Base-by-base conservation (phyloP, 768 basidiomycete species). In the Leccinum imitatum region DNA sequence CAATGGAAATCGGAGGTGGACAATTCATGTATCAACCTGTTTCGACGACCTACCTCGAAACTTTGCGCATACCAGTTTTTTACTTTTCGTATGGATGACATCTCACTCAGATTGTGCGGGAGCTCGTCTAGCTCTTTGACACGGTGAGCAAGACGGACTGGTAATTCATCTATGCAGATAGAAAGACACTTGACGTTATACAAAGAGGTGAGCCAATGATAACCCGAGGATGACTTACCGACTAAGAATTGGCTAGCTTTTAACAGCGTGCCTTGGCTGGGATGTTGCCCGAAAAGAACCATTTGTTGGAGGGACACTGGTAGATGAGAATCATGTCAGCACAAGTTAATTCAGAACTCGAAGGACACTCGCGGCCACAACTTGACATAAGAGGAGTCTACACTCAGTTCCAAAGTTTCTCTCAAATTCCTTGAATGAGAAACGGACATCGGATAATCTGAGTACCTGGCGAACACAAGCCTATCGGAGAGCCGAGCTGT, bases 11-110 rank as follows among this genome's bases (percentile, higher is more conserved):
- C 19, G 35, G 19, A 39, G 15, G 21, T 17, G 35, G 15, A 35
- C 17, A n/a, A 14, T 25, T 9, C 6, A 31, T 52, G 39, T 1
- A 10, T 4, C 31, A 19, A 11, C 0, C 14, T 14, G 14, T 47
- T 11, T 19, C n/a, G 17, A 46, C 31, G 33, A 64, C 87, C 54
- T 56, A 95, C 96, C 84, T 98, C 92, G 73, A 99, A 98, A 15
- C 91, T 93, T 78, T 98, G 93, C 1, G 96, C 96, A 74, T 99
- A 99, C 97, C 97, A 99, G 69, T 96, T 89, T 78, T 95, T 95
- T 60, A 99, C 92, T 71, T 91, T 95, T 59, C 87, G 85, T 64
- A 99, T 98, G 41, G 90, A 91, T 0, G 89, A 86, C 96, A 97
- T 97, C 50, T 84, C 84, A 67, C 87, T 88, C 54, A 99, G 81